Percentiles rank a stretch among this genome's conserved stretches.
Evolutionary conservation across 495 filamentous ascomycete genomes (phyloP).

Genomic region (Lichina pygmaea): DNA sequence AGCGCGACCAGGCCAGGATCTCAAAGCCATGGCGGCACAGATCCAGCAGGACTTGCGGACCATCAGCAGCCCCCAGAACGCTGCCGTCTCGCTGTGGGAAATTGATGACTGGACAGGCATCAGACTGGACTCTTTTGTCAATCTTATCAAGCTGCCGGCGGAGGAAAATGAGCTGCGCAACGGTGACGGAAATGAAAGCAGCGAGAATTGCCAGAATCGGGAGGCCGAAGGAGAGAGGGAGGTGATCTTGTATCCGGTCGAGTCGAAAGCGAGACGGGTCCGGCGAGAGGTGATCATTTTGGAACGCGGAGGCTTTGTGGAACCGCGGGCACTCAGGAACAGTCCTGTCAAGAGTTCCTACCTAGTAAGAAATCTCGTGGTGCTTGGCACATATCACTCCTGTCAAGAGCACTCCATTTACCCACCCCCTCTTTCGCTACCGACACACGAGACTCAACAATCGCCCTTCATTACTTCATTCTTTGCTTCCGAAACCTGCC

Average conservation of each 20-base stretch:
- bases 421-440: no score
- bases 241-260: background rate
- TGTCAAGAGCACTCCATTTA: no score
- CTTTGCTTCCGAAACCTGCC: background rate
- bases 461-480: background rate
- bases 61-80: constrained; percentile 12
- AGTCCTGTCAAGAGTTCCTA: constrained; percentile 9
- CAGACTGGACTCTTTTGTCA: constrained; percentile 22
- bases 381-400: no score
- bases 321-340: constrained; percentile 5
- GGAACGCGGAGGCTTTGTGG: constrained; percentile 1
- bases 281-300: constrained; percentile 1
- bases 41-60: constrained; percentile 18
- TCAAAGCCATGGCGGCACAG: constrained; percentile 14
- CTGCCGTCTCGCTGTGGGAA: constrained; percentile 20
- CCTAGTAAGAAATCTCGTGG: constrained; percentile 7
- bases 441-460: no score
- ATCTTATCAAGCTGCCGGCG: constrained; percentile 22
- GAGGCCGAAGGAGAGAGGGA: background rate
- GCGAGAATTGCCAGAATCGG: background rate
- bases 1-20: background rate
- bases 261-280: background rate
- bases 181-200: background rate
- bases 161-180: constrained; percentile 1
- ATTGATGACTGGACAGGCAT: constrained; percentile 20